Conservation (phyloP, 2,329 filamentous ascomycete genomes). For the Ophiognomonia clavigignenti-juglandacearum region DNA sequence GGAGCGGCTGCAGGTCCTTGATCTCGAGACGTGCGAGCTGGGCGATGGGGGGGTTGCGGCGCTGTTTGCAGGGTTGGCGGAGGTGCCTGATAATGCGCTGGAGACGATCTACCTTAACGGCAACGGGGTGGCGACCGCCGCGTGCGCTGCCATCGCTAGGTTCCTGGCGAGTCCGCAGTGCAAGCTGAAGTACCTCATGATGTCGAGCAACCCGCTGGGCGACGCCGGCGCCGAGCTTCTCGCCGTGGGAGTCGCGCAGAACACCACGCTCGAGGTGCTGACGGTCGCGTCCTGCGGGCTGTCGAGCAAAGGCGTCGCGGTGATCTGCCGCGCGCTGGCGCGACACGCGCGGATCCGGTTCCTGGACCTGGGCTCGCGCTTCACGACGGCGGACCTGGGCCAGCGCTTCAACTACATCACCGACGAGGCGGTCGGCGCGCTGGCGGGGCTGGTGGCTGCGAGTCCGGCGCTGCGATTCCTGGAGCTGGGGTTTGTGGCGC, state of each 20-base stretch:
- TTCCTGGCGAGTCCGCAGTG: conserved; percentile 30
- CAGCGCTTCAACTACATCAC: conserved; percentile 2
- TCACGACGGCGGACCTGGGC: conserved; percentile 4
- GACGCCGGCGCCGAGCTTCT: conserved; percentile 24
- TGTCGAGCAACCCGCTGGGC: conserved; percentile 36
- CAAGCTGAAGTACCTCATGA: conserved; percentile 30
- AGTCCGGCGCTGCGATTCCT: neutral
- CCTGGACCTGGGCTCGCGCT: conserved; percentile 3
- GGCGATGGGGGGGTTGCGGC: conserved; percentile 39
- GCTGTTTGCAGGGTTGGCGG: conserved; percentile 35
- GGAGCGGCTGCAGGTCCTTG: conserved; percentile 41
- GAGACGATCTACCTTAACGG: conserved; percentile 33
- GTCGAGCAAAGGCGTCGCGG: neutral
- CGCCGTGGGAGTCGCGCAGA: conserved; percentile 23
- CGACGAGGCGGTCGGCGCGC: neutral
- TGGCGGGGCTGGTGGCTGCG: neutral
- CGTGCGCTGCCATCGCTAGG: conserved; percentile 24
- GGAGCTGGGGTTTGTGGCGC: neutral
- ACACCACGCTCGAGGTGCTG: conserved; percentile 3
- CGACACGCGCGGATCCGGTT: neutral
- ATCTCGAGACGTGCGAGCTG: conserved; percentile 49
- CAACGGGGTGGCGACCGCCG: conserved; percentile 28
- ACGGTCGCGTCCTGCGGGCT: conserved; percentile 3
- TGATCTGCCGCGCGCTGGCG: neutral
- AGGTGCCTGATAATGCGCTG: conserved; percentile 25